Evolutionary conservation across 768 basidiomycete species (phyloP).

Genomic region (Boletus huronensis): DNA sequence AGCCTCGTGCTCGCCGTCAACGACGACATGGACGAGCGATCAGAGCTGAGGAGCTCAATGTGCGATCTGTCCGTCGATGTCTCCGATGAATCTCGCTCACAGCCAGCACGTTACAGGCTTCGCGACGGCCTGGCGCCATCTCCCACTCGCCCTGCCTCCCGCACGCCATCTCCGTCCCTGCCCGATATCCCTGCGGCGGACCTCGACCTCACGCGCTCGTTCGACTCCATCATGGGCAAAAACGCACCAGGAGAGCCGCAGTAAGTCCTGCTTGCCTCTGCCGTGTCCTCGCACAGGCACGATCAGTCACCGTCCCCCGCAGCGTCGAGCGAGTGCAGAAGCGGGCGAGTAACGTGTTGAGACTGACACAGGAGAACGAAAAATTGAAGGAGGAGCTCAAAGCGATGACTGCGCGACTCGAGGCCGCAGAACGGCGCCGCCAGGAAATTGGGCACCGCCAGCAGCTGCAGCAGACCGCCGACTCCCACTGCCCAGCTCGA

Average conservation of each 20-base stretch:
- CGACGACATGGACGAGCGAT: slow-evolving; percentile 28
- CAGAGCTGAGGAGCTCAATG: slow-evolving; percentile 18
- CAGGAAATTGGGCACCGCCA: slow-evolving; percentile 42
- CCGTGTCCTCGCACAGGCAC: slow-evolving; percentile 24
- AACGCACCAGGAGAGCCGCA: slow-evolving; percentile 27
- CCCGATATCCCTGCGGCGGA: slow-evolving; percentile 53
- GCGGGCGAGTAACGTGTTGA: slow-evolving; percentile 73
- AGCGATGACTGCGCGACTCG: slow-evolving; percentile 70
- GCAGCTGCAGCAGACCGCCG: slow-evolving; percentile 13
- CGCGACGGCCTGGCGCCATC: slow-evolving; percentile 20
- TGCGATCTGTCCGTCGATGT: slow-evolving; percentile 17
- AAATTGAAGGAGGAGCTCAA: slow-evolving; percentile 72
- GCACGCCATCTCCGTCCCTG: slow-evolving; percentile 34
- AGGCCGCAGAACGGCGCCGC: slow-evolving; percentile 67
- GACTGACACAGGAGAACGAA: slow-evolving; percentile 75
- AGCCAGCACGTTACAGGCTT: slow-evolving; percentile 16
- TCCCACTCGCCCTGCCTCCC: slow-evolving; percentile 14
- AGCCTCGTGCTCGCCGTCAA: slow-evolving; percentile 26
- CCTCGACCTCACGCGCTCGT: slow-evolving; percentile 43
- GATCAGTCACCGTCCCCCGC: slow-evolving; percentile 30
- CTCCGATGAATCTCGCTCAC: slow-evolving; percentile 18
- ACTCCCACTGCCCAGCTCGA: slow-evolving; percentile 14
- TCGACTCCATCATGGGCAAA: slow-evolving; percentile 41
- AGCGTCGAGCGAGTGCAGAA: slow-evolving; percentile 49
- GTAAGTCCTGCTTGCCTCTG: slow-evolving; percentile 42